phyloP scores from a whole-genome alignment of 2,329 filamentous ascomycete genomes.

The Lasiodiplodia sp. region DNA sequence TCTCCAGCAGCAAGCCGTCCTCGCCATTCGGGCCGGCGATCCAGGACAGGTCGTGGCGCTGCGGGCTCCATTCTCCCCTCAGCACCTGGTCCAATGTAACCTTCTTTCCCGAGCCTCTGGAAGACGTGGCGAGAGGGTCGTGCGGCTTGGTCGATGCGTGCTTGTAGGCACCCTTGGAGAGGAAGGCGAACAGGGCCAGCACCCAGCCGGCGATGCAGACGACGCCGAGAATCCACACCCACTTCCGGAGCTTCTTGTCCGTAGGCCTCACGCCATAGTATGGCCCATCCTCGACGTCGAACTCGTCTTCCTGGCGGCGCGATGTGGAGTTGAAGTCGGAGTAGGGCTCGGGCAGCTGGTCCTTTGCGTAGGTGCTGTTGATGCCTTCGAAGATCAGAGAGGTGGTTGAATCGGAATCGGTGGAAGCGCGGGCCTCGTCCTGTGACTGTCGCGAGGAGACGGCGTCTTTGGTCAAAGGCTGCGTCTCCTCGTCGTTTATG shows the following conservation, averaged over 20 bases:
- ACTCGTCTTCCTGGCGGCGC: constrained; percentile 56
- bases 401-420: constrained; percentile 82
- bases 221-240: constrained; percentile 66
- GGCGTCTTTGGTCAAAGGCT: constrained; percentile 50
- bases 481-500: constrained; percentile 53
- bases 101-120: constrained; percentile 71
- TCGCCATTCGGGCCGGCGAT: constrained; percentile 76
- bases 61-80: constrained; percentile 69
- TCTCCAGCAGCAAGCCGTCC: constrained; percentile 85
- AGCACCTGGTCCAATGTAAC: constrained; percentile 77
- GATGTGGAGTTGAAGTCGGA: constrained; percentile 49
- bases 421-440: constrained; percentile 59
- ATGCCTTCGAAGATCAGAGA: constrained; percentile 83
- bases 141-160: constrained; percentile 70
- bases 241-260: constrained; percentile 70
- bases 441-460: constrained; percentile 41
- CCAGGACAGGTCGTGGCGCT: constrained; percentile 75
- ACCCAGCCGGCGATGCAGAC: constrained; percentile 74
- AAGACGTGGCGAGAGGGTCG: constrained; percentile 70
- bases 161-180: constrained; percentile 71
- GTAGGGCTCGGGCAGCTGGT: constrained; percentile 46
- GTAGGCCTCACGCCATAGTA: constrained; percentile 59
- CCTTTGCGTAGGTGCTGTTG: constrained; percentile 59
- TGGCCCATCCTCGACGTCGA: constrained; percentile 61
- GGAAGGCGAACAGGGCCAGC: constrained; percentile 70